Conservation (phyloP, 116 monocot species). For the Dioscorea cayenensis region DNA sequence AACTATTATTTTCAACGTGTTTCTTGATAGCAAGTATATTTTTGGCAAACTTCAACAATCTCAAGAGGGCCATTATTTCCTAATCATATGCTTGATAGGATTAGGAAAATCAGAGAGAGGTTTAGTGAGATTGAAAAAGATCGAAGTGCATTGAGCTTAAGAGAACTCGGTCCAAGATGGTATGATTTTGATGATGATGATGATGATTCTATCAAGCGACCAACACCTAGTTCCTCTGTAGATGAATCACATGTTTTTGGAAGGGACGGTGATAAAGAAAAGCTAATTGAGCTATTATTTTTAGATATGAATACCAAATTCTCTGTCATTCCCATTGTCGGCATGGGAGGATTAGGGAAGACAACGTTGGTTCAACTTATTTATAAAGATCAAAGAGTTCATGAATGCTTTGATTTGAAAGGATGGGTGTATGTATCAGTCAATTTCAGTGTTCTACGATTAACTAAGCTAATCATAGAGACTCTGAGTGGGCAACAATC, state of each 20-base stretch:
- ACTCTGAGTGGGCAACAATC: not conserved
- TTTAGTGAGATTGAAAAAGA: not conserved
- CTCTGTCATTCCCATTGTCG: slow-evolving; percentile 14
- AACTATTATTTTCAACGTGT: not conserved
- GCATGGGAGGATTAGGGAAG: slow-evolving; percentile 35
- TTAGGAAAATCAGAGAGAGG: not conserved
- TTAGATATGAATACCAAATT: not conserved
- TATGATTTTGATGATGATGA: too few relatives aligned
- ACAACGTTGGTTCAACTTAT: slow-evolving; percentile 29
- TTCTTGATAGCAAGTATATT: too few relatives aligned
- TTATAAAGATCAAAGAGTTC: slow-evolving; percentile 14
- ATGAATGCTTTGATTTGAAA: slow-evolving; percentile 6
- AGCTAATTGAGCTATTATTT: not conserved
- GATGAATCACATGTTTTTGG: not conserved
- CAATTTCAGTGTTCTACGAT: slow-evolving; percentile 6
- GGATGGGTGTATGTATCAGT: slow-evolving; percentile 23
- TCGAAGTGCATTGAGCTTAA: not conserved
- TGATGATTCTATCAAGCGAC: too few relatives aligned
- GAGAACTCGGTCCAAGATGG: not conserved
- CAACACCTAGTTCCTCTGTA: not conserved
- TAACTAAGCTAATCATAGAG: slow-evolving; percentile 13
- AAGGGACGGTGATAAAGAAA: not conserved
- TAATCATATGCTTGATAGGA: not conserved
- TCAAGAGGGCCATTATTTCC: not conserved
- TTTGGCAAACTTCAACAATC: too few relatives aligned